Percentiles rank a stretch among this genome's conserved stretches.
These are phyloP conservation scores for Chenopodium quinoa DNA, from an alignment of 148 eudicot species.

Conservation along the genomic window DNA sequence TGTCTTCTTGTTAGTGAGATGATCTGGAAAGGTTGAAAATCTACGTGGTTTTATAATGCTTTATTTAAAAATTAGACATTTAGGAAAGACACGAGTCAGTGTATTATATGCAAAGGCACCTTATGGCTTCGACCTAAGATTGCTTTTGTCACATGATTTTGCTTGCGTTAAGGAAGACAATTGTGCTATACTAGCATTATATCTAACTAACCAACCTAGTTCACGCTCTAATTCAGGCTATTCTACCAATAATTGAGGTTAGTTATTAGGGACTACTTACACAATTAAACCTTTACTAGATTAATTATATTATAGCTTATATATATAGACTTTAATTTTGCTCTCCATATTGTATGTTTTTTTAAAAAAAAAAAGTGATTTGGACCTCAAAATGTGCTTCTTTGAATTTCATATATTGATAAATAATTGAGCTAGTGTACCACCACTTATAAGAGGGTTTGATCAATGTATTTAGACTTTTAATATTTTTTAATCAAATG, in stretches of 20 bases:
- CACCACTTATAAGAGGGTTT: too few species aligned
- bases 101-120: constrained; percentile 17
- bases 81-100: constrained; percentile 23
- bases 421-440: too few species aligned
- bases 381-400: not conserved
- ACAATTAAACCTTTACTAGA: not conserved
- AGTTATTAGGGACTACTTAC: not conserved
- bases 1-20: constrained; percentile 26
- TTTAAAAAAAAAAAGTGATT: not conserved
- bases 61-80: constrained; percentile 10
- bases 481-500: too few species aligned
- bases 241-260: not conserved
- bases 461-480: too few species aligned
- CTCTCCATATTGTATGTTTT: not conserved
- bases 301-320: not conserved
- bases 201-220: constrained; percentile 6
- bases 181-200: constrained; percentile 9
- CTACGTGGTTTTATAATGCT: constrained; percentile 26
- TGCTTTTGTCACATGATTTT: constrained; percentile 13
- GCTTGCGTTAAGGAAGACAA: constrained; percentile 20
- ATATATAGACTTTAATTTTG: too few species aligned
- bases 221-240: not conserved
- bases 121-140: constrained; percentile 11
- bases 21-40: constrained; percentile 30
- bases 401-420: too few species aligned